Percentiles rank a stretch among this genome's conserved stretches.
Conservation (phyloP, 2,329 filamentous ascomycete genomes). For the Stromatinia cepivora region DNA sequence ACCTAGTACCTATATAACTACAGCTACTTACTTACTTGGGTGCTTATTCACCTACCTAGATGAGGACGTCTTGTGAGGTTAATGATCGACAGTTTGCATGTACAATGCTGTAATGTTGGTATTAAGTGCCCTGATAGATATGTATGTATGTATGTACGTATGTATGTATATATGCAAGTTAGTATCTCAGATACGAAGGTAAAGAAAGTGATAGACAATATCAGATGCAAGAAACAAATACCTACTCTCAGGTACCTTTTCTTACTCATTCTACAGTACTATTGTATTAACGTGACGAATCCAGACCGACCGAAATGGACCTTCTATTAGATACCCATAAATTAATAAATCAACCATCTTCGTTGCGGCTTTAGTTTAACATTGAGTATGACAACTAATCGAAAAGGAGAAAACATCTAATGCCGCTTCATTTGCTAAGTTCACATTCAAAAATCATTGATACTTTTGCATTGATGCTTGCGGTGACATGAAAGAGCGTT, state of each 20-base stretch:
- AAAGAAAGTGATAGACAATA: not conserved
- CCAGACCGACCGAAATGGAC: slow-evolving; percentile 7
- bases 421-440: not conserved
- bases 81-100: not conserved
- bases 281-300: not conserved
- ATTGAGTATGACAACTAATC: not conserved
- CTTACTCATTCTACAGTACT: not conserved
- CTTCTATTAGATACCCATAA: not conserved
- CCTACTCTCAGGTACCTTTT: not conserved
- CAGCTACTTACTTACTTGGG: not conserved
- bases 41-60: not conserved
- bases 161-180: not conserved
- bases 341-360: not conserved
- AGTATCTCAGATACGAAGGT: not conserved
- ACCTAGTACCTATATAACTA: not conserved
- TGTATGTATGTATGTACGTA: not conserved
- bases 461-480: not conserved
- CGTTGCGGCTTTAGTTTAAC: not conserved
- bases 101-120: not conserved
- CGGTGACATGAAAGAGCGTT: not conserved
- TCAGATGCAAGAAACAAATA: not conserved
- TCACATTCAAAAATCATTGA: not conserved
- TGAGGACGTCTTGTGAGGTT: not conserved
- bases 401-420: not conserved
- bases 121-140: not conserved